Conservation (phyloP, 2,329 filamentous ascomycete species). For the Aspergillus oerlinghausenensis region DNA sequence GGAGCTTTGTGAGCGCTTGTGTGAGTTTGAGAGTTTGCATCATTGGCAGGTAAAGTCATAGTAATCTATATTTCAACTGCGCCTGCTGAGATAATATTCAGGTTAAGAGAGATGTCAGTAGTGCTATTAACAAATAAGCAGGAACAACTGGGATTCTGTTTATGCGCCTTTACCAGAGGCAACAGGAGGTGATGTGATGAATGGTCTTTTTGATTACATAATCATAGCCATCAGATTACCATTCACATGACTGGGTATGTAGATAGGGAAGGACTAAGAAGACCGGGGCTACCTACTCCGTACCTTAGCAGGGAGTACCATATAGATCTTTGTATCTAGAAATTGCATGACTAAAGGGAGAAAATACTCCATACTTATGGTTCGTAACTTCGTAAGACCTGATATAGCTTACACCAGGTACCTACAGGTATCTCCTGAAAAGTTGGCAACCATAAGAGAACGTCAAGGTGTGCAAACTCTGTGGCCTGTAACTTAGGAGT, state of each 20-base stretch:
- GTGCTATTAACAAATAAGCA: neutral
- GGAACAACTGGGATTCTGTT: neutral
- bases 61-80: slow-evolving; percentile 2
- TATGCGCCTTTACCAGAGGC: neutral
- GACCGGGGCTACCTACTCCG: neutral
- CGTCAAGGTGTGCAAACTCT: no score
- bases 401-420: no score
- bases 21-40: slow-evolving; percentile 44
- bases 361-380: no score
- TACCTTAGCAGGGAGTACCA: no score
- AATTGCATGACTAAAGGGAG: no score
- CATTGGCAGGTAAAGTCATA: slow-evolving; percentile 39
- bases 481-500: no score
- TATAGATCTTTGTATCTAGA: no score
- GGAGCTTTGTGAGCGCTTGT: slow-evolving; percentile 45
- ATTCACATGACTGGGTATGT: neutral
- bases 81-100: neutral
- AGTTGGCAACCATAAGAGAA: no score
- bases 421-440: no score
- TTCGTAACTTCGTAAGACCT: neutral
- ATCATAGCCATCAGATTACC: neutral
- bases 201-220: neutral
- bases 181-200: neutral
- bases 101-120: neutral
- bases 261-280: neutral